A percentile compares a stretch with the other conserved stretches of the same genome.
phyloP scores from a whole-genome alignment of 352 stramenopile species.

The Pythium brachiatum region DNA sequence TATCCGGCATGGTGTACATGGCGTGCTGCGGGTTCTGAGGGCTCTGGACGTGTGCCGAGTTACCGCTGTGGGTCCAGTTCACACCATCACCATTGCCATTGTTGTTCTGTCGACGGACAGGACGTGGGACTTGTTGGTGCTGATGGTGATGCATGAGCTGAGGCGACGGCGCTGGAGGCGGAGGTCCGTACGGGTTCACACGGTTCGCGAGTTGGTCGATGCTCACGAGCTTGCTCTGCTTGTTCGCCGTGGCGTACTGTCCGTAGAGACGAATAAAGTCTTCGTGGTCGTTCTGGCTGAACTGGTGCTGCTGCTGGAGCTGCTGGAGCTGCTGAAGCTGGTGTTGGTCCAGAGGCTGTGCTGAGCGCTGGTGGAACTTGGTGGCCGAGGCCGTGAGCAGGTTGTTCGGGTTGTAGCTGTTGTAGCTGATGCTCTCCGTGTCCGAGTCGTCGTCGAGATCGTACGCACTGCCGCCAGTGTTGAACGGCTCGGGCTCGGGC shows the following conservation, averaged over 20 bases:
- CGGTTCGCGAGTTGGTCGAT: constrained; percentile 11
- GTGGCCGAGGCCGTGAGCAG: constrained; percentile 7
- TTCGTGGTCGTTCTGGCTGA: constrained; percentile 17
- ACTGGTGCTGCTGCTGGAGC: constrained; percentile 18
- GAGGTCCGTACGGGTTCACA: background rate
- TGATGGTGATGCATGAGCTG: background rate
- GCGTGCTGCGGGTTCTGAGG: background rate
- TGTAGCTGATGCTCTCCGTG: constrained; percentile 15
- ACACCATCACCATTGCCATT: constrained; percentile 2
- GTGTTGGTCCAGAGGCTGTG: background rate
- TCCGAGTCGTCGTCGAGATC: constrained; percentile 22
- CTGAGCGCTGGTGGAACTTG: constrained; percentile 1
- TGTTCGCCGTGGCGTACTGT: constrained; percentile 14
- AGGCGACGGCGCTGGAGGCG: background rate
- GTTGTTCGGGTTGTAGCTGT: constrained; percentile 4
- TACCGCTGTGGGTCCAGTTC: constrained; percentile 12
- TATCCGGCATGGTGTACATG: constrained; percentile 14
- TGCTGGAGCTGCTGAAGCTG: constrained; percentile 21
- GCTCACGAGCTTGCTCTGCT: constrained; percentile 14
- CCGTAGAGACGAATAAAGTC: constrained; percentile 19
- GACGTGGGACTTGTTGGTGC: constrained; percentile 2
- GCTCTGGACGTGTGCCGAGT: background rate
- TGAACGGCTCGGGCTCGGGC: constrained; percentile 4
- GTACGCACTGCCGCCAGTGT: constrained; percentile 2
- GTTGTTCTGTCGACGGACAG: constrained; percentile 12